Evolutionary conservation across 768 basidiomycete species (phyloP), one percentile per base, ranked within the genome.

Genomic region (Lentinula guzmanii): DNA sequence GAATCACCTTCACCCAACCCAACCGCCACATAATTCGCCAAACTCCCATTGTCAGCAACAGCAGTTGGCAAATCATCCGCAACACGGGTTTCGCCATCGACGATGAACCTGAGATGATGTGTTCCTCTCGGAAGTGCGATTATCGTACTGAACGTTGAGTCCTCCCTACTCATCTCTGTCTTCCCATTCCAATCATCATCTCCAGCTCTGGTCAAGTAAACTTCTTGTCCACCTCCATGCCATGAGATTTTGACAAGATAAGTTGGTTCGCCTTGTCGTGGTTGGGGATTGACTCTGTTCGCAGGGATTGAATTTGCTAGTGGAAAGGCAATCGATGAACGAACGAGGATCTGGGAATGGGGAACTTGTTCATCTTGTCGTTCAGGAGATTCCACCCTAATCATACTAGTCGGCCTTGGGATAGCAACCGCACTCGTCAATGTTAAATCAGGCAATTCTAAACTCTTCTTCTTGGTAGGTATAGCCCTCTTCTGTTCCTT

Each of bases 1-100:
- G 45, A 8, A 50, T 56, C 54, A 15, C 37, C 54, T 28, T 11
- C 61, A 24, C 48, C 57, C 37, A 58, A 37, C 15, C 46, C 58
- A 1, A 92, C 89, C 48, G 89, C 86, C 61, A 98, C 87, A 70
- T 96, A 98, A 75, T 98, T 98, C 58, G 96, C 93, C 50, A 98
- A 79, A 31, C 89, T 90, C 35, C 96, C 96, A 68, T 94, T 91
- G 70, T 98, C 95, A 70, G 95, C 93, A 52, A 95, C 93, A 1
- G 93, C 93, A 28, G 90, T 87, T 5, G 91, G 90, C 28, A 82
- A 80, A 64, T 91, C 86, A 64, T 88, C 82, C 2, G 89, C 84
- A 6, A 90, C 84, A 63, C 89, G 84, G 86, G 89, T 93, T 51
- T 86, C 83, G 52, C 90, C 91, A 71, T 98, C 96, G 63, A 98